Evolutionary conservation across 768 basidiomycete genomes (phyloP), one percentile per base, ranked within the genome.

Genomic region (Thelephora ganbajun): DNA sequence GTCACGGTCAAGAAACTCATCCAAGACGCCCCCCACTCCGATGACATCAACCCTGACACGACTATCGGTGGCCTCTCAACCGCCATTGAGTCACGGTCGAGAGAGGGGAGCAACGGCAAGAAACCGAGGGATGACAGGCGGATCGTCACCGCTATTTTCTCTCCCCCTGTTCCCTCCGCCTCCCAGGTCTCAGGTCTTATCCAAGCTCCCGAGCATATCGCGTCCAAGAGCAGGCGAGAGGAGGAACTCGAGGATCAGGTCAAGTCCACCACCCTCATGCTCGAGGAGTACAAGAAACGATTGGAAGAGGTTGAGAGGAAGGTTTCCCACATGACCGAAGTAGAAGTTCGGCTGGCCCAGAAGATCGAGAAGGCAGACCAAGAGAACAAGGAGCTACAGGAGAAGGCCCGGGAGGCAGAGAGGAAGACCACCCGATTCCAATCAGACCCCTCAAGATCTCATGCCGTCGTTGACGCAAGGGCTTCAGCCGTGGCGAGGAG

Each of bases 1-100:
- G 54, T 54, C 9, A 67, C 66, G n/a, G 58, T 65, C 23, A 66
- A 64, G 51, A 59, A 56, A 26, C 33, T 62, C 26, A 50, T 52
- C 11, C 53, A 51, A 13, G 42, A 48, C 45, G 55, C 46, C 22
- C 47, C 50, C 39, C 33, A 23, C 42, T 13, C n/a, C n/a, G 18
- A 33, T 33, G 33, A 39, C 12, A 37, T 12, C 16, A 35, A 26
- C 35, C 20, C 23, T 23, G 6, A 49, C 11, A 47, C 46, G 48
- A 54, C 47, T 22, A 37, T 53, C 18, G 30, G 49, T 12, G 49
- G 51, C 5, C 49, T 46, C 5, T 57, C 49, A 11, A 57, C 51
- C 12, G 56, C 50, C 23, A 39, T 51, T 11, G n/a, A 48, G 54
- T 16, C 51, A 46, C 34, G 48, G 50, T 30, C 20, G 49, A 22